Evolutionary conservation across 2,329 filamentous ascomycete species (phyloP), one percentile per base, ranked within the genome.

Genomic region (Fusarium paranaense): DNA sequence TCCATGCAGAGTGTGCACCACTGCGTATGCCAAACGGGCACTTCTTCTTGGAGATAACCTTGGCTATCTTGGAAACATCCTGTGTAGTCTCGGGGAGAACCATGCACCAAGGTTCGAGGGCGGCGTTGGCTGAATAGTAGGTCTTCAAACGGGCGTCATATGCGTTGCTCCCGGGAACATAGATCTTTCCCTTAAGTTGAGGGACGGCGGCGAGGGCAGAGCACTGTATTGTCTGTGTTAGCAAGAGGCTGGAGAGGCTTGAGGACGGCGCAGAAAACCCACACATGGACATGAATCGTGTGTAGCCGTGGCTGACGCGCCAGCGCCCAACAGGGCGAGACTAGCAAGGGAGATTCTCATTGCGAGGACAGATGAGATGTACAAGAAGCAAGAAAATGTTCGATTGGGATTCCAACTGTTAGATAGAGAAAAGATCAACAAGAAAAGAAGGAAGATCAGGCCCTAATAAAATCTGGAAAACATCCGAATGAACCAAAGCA

Each of bases 1-100:
- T 75, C 73, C 79, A 82, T 6, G 80, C 73, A 18, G 80, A 76
- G 63, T 83, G 82, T 11, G 79, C 81, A 30, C 80, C 81, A 47
- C 78, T 78, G 14, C 80, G 79, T 35, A 81, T 77, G 9, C 80
- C 79, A 64, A 81, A 81, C 4, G 78, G 73, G 50, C 79, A 80
- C 8, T 74, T 38, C 30, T 76, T 64, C 25, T 62, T 27, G 20
- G 59, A 67, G 54, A 80, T 60, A 20, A 76, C 58, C 57, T 70
- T 66, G 9, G 74, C 75, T 30, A 80, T 69, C 18, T 56, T 64
- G 4, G 77, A 75, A 40, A 81, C 79, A 38, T 81, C 76, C 22
- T 70, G 27, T 6, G 77, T 70, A 18, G 66, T 72, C 32, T 71
- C 60, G 9, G 79, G 80, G 18, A 79, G 58, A 4, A 81, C 76